Evolutionary conservation across 139 green algal genomes (phyloP), one percentile per base, ranked within the genome.

Genomic region (Chlamydomonas sp.): DNA sequence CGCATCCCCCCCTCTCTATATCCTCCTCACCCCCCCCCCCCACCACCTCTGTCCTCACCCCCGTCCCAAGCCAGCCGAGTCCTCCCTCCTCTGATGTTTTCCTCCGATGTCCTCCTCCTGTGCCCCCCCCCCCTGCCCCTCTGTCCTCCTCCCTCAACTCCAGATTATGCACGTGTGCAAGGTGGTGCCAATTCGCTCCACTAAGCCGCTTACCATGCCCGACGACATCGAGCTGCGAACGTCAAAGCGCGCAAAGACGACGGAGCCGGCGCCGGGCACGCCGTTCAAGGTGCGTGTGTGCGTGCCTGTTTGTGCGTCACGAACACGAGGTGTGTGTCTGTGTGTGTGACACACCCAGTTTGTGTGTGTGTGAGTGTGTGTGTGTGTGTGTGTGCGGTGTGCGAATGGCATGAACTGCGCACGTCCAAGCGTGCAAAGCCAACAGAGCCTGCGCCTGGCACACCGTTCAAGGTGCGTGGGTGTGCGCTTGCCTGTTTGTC

Each of bases 221-320:
- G 81, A 88, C 69, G 81, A 88, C n/a, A 35, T 88, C 34, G 73
- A 88, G 72, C 59, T 88, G 50, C 73, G 81, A 30, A 80, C 74
- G 16, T 33, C 54, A 48, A 79, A 75, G 62, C 29, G 74, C 13
- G 29, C 59, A 48, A 26, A 36, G 54, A 26, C 22, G 54, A 26
- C 13, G 13, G 16, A 54, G 43, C 43, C 16, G 43, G 16, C 43
- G 16, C 13, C 16, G 43, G 43, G 43, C 43, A 54, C 13, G 43
- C 13, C 43, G 43, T 13, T 54, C 43, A 54, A 16, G 13, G 16
- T 54, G 43, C n/a, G n/a, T n/a, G n/a, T n/a, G n/a, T n/a, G n/a
- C n/a, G n/a, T n/a, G n/a, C n/a, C n/a, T n/a, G n/a, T n/a, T n/a
- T n/a, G n/a, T n/a, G n/a, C n/a, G n/a, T n/a, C n/a, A n/a, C n/a